Evolutionary conservation across 2,329 filamentous ascomycete genomes (phyloP).

Genomic region (Trichoderma sp.): DNA sequence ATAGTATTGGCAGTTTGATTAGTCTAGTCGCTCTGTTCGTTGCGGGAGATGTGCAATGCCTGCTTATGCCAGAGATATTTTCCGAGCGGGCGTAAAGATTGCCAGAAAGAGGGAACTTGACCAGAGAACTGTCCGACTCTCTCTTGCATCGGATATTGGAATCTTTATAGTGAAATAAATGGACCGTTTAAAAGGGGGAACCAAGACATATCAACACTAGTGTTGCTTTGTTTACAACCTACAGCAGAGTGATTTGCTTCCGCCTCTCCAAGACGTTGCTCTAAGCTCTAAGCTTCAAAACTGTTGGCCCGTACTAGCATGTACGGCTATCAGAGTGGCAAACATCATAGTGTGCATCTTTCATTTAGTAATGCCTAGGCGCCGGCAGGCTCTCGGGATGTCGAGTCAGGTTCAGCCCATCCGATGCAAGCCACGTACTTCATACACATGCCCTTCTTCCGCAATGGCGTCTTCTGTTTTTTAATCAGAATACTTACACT

Average conservation of each 20-base stretch:
- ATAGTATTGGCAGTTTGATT: neutral
- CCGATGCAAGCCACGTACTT: neutral
- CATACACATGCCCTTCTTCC: neutral
- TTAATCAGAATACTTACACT: neutral
- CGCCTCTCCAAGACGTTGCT: neutral
- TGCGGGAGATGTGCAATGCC: neutral
- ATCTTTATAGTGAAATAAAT: neutral
- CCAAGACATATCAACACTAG: neutral
- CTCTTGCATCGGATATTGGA: neutral
- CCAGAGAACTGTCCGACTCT: neutral
- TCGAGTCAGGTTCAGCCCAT: neutral
- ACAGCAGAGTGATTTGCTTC: neutral
- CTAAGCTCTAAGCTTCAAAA: neutral
- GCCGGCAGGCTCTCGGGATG: neutral
- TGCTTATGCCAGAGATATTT: neutral
- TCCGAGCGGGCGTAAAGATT: constrained; percentile 1
- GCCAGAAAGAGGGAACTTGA: neutral
- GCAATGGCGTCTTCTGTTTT: neutral
- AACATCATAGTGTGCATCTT: neutral
- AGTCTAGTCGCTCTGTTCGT: neutral
- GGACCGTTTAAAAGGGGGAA: neutral
- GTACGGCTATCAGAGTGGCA: neutral
- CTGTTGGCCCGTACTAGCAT: neutral
- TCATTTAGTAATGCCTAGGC: neutral
- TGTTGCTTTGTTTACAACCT: neutral